Evolutionary conservation across 257 asterid species (phyloP).

Genomic region (Penstemon davidsonii): DNA sequence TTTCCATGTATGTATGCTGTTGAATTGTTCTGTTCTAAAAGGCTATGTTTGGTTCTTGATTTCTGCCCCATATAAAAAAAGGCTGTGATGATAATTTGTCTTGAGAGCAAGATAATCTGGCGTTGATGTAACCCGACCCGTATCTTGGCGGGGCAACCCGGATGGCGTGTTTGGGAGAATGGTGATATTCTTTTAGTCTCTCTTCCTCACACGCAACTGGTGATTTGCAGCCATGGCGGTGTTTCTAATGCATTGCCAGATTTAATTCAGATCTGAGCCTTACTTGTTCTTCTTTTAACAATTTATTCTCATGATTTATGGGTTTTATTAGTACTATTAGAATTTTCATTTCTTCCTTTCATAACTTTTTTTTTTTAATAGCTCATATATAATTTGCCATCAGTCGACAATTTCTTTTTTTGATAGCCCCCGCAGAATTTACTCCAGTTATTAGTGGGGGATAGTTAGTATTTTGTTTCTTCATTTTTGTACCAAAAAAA

Average conservation of each 20-base stretch:
- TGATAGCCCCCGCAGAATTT: too few species aligned
- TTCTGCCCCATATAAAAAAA: background rate
- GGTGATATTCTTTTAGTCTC: background rate
- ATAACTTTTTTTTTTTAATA: too few species aligned
- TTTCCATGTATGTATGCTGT: too few species aligned
- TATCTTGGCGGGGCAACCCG: conserved; percentile 42
- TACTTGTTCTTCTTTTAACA: background rate
- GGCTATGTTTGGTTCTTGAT: too few species aligned
- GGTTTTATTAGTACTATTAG: background rate
- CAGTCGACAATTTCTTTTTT: too few species aligned
- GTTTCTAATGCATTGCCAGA: background rate
- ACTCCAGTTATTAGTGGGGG: too few species aligned
- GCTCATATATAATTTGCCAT: too few species aligned
- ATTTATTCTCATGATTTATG: background rate
- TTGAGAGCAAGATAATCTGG: background rate
- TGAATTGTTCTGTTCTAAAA: too few species aligned
- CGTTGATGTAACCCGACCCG: conserved; percentile 19
- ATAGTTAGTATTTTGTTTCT: too few species aligned
- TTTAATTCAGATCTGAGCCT: conserved; percentile 33
- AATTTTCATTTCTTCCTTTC: background rate
- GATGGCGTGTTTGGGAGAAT: background rate
- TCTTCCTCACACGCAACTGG: conserved; percentile 18
- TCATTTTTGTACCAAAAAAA: too few species aligned
- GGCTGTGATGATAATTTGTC: conserved; percentile 33
- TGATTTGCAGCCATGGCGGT: conserved; percentile 35